phyloP scores from a whole-genome alignment of 441 rosid genomes.

The Hura crepitans region DNA sequence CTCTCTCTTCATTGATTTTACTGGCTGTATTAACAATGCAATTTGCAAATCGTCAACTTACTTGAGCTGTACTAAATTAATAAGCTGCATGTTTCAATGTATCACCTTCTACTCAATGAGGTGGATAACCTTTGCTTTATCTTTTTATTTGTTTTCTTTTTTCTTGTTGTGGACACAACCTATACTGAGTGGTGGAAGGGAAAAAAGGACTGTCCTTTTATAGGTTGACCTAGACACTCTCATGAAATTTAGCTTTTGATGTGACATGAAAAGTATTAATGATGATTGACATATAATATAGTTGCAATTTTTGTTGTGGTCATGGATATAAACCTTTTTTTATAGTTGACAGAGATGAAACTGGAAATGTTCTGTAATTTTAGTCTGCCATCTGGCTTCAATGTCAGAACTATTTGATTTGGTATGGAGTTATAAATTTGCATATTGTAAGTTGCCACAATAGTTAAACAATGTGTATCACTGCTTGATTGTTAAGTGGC shows the following conservation, averaged over 20 bases:
- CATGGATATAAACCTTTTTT: too few relatives aligned
- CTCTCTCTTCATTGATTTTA: background rate
- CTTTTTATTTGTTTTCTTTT: background rate
- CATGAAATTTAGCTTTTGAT: background rate
- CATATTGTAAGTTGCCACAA: background rate
- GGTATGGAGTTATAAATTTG: background rate
- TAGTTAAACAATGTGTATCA: background rate
- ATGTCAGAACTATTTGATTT: background rate
- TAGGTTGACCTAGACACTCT: background rate
- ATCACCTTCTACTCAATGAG: background rate
- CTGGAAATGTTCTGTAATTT: background rate
- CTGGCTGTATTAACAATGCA: background rate
- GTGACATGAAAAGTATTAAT: background rate
- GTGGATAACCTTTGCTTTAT: background rate
- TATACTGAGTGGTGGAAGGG: background rate
- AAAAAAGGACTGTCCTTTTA: background rate
- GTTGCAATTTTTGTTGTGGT: too few relatives aligned
- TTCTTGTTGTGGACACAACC: background rate
- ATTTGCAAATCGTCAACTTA: background rate
- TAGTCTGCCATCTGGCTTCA: background rate
- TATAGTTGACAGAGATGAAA: too few relatives aligned
- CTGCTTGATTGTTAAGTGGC: background rate
- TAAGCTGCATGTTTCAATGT: background rate
- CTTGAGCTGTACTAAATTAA: background rate
- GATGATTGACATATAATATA: background rate